phyloP scores from a whole-genome alignment of 1,284 basidiomycete genomes.

The Agaricales sp. region DNA sequence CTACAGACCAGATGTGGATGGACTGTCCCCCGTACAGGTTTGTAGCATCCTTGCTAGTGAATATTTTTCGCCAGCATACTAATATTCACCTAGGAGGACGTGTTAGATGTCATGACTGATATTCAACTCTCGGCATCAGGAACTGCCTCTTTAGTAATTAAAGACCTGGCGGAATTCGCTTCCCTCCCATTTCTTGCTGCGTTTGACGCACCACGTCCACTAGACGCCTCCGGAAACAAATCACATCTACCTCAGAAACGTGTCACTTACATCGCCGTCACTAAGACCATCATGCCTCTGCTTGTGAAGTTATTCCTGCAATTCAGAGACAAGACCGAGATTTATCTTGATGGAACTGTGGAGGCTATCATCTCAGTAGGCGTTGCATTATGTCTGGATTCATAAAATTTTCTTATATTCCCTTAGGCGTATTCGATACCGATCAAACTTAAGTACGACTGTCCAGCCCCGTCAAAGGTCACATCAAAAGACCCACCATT shows the following conservation, averaged over 20 bases:
- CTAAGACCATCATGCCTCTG: slow-evolving; percentile 81
- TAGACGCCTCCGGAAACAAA: slow-evolving; percentile 19
- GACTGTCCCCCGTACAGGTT: slow-evolving; percentile 77
- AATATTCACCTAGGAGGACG: slow-evolving; percentile 37
- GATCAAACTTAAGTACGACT: slow-evolving; percentile 91
- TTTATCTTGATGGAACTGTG: slow-evolving; percentile 78
- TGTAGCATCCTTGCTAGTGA: slow-evolving; percentile 8
- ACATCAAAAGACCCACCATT: slow-evolving; percentile 70
- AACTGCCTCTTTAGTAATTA: slow-evolving; percentile 64
- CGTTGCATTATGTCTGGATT: slow-evolving; percentile 8
- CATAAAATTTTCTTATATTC: slow-evolving; percentile 6
- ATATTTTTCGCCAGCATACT: slow-evolving; percentile 5
- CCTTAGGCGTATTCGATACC: slow-evolving; percentile 78
- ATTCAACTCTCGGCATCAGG: slow-evolving; percentile 58
- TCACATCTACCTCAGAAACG: slow-evolving; percentile 39
- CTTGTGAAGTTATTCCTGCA: slow-evolving; percentile 63
- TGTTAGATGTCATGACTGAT: slow-evolving; percentile 57
- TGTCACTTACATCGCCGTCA: slow-evolving; percentile 80
- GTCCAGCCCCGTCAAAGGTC: slow-evolving; percentile 78
- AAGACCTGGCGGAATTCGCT: slow-evolving; percentile 77
- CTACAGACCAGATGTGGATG: slow-evolving; percentile 81
- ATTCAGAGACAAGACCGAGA: slow-evolving; percentile 46
- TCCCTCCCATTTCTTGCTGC: slow-evolving; percentile 78
- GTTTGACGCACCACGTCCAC: slow-evolving; percentile 43
- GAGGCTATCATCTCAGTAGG: slow-evolving; percentile 75